phyloP scores from a whole-genome alignment of 2,329 filamentous ascomycete species.

The Penicillium sclerotiorum region DNA sequence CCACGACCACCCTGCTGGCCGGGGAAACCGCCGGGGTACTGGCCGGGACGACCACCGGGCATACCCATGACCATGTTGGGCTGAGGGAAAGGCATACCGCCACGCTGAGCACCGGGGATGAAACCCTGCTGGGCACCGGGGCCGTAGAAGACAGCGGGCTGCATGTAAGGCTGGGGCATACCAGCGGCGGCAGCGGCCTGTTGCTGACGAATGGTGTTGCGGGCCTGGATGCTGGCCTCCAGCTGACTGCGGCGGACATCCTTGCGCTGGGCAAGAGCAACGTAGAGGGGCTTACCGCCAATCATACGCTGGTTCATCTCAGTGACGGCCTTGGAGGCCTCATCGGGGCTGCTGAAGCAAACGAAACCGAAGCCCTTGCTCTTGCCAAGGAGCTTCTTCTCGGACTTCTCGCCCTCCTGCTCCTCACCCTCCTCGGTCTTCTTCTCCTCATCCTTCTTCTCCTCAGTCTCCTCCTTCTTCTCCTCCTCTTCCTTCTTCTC shows the following conservation, averaged over 20 bases:
- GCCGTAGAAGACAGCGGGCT: slow-evolving; percentile 88
- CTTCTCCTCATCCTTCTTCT: slow-evolving; percentile 54
- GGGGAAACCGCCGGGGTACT: slow-evolving; percentile 79
- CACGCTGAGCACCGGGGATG: slow-evolving; percentile 60
- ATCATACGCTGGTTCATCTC: slow-evolving; percentile 99
- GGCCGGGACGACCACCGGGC: slow-evolving; percentile 79
- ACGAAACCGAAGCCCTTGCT: slow-evolving; percentile 99
- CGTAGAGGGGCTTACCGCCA: slow-evolving; percentile 93
- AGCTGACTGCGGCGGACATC: slow-evolving; percentile 99
- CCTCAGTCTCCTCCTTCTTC: slow-evolving; percentile 56
- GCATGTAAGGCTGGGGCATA: slow-evolving; percentile 81
- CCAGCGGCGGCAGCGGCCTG: slow-evolving; percentile 89
- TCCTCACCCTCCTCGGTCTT: slow-evolving; percentile 48
- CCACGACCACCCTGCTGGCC: slow-evolving; percentile 87
- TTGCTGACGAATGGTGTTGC: slow-evolving; percentile 98
- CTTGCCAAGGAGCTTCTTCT: slow-evolving; percentile 78
- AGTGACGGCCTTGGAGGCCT: slow-evolving; percentile 97
- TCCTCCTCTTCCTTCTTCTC: slow-evolving; percentile 44
- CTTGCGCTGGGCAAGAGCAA: slow-evolving; percentile 97
- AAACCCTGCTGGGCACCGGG: slow-evolving; percentile 67
- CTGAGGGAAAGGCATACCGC: slow-evolving; percentile 64
- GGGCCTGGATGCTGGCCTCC: slow-evolving; percentile 97
- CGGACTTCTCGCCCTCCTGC: slow-evolving; percentile 49
- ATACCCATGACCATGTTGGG: slow-evolving; percentile 63
- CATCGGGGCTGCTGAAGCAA: slow-evolving; percentile 99